Base-by-base conservation (phyloP, 805 yeast species). In the Teunomyces barrocoloradensis region DNA sequence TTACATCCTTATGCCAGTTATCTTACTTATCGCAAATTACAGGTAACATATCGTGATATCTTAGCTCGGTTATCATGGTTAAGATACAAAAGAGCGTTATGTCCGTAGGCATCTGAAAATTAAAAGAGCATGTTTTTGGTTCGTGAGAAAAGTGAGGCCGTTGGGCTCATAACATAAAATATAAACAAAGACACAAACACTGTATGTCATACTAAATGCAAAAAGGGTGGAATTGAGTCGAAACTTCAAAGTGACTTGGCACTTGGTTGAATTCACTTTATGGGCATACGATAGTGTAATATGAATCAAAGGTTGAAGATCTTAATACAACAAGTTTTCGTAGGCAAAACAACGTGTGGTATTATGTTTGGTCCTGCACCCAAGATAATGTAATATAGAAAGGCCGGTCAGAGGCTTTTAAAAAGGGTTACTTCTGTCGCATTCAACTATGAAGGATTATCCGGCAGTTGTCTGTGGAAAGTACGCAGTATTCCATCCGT, bases 391-490 rank as follows among this genome's bases (percentile, higher is more conserved):
- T n/a, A 5, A 11, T 13, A n/a, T 23, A n/a, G 12, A 5, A 6
- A n/a, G 27, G 27, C 29, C n/a, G 10, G 12, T 21, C 10, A 20
- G 25, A 20, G 15, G 18, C 25, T 20, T 12, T 12, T 7, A 6
- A n/a, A n/a, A n/a, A 23, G 40, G 13, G 17, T 10, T 12, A 7
- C 28, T 13, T 21, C 20, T 13, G 23, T 21, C 25, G 6, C 29
- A 21, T 23, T 12, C 40, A 37, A 37, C 28, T n/a, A 37, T 23
- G 32, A 27, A 18, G 25, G 33, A n/a, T 11, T 46, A 49, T 38
- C 49, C 52, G 7, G 42, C 20, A 9, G 13, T 47, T 5, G 38
- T 38, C 6, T 58, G 64, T 45, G 61, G 63, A 1, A 20, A 40
- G 6, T 25, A 27, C n/a, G 41, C 15, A 11, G 34, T 60, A 1